Conservation (phyloP, 768 basidiomycete genomes). For the Exsudoporus frostii region DNA sequence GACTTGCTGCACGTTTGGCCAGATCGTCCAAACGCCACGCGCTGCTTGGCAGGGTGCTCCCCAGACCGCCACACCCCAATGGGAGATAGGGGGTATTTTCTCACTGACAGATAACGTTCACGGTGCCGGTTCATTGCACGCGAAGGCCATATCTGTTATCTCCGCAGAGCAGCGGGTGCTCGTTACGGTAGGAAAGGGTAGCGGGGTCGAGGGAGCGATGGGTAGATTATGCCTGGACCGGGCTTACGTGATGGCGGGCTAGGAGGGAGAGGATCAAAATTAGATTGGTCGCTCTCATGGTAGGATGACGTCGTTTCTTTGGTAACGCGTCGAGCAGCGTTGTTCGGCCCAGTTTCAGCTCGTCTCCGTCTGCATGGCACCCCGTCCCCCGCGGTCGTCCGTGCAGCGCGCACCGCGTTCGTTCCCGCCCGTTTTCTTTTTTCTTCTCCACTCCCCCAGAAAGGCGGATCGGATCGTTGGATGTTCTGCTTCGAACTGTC, state of each 20-base stretch:
- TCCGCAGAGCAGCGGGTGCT: slow-evolving; percentile 27
- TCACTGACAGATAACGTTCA: slow-evolving; percentile 1
- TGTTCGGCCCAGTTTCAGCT: slow-evolving; percentile 7
- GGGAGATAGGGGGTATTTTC: no score
- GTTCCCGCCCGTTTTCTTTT: not conserved
- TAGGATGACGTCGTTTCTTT: slow-evolving; percentile 22
- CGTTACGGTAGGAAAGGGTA: slow-evolving; percentile 15
- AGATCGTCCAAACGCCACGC: not conserved
- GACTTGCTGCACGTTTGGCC: not conserved
- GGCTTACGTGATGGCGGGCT: not conserved
- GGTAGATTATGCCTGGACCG: not conserved
- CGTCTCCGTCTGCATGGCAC: slow-evolving; percentile 5
- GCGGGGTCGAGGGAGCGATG: not conserved
- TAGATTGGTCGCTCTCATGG: slow-evolving; percentile 14
- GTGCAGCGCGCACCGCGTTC: no score
- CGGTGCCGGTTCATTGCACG: slow-evolving; percentile 9
- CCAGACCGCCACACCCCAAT: no score
- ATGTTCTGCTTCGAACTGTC: slow-evolving; percentile 1
- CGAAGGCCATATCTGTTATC: slow-evolving; percentile 16
- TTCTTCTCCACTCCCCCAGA: no score
- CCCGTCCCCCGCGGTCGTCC: slow-evolving; percentile 6
- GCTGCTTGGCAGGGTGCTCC: not conserved
- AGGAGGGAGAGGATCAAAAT: not conserved
- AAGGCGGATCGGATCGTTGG: slow-evolving; percentile 22
- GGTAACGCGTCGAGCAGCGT: slow-evolving; percentile 16